A percentile compares a stretch with the other conserved stretches of the same genome.
phyloP scores from a whole-genome alignment of 192 early-diverging fungal genomes.

The Umbelopsis vinacea region DNA sequence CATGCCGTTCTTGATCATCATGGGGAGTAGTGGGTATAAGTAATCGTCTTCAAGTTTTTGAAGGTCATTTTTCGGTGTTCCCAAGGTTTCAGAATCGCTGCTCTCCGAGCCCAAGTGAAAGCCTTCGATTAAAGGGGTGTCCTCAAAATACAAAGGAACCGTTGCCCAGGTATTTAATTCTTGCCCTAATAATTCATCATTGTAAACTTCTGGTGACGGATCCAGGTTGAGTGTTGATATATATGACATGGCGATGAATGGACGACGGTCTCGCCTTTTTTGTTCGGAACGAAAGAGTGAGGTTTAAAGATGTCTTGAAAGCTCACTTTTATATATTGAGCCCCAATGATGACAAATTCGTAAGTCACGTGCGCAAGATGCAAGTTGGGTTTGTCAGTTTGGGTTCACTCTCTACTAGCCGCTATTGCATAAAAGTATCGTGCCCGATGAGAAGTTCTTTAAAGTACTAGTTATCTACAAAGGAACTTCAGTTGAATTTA shows the following conservation, averaged over 20 bases:
- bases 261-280: background rate
- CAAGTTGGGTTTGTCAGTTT: too few species aligned
- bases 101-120: background rate
- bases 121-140: background rate
- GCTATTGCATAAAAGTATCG: too few species aligned
- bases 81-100: background rate
- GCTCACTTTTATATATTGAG: too few species aligned
- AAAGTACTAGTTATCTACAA: too few species aligned
- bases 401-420: too few species aligned
- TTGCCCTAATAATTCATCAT: background rate
- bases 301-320: too few species aligned
- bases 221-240: background rate
- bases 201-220: background rate
- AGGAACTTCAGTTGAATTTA: too few species aligned
- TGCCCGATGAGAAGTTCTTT: too few species aligned
- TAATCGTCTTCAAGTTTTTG: background rate
- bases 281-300: too few species aligned
- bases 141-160: slow-evolving; percentile 16
- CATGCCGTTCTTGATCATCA: background rate
- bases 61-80: background rate
- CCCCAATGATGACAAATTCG: too few species aligned
- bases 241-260: background rate
- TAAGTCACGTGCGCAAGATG: too few species aligned
- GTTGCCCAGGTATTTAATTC: slow-evolving; percentile 4
- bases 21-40: background rate